Evolutionary conservation across 2,329 filamentous ascomycete species (phyloP), one percentile per base, ranked within the genome.

Genomic region (Beauveria australis): DNA sequence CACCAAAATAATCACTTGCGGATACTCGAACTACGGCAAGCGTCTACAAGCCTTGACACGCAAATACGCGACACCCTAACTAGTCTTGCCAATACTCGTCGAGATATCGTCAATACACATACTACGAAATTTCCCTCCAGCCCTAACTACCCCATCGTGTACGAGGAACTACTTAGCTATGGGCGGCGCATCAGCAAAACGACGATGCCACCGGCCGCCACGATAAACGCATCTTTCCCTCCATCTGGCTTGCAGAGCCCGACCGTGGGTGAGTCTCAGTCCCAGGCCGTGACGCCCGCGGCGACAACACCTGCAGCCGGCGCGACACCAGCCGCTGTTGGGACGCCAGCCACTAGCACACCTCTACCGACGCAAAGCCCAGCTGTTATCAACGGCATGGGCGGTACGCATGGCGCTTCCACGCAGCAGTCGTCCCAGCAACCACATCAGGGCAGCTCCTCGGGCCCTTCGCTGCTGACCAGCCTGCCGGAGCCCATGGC

Each of bases 181-280:
- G 91, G 90, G 24, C 87, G 88, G 48, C 86, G 87, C 64, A 94
- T 95, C 69, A 89, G 87, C 71, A 89, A 87, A 70, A 91, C 87
- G 65, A 93, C 91, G 0, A 80, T 91, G 14, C 89, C 91, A 0
- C 87, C 87, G 0, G 83, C 83, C 0, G 76, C 76, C 52, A 76
- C 78, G 53, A 72, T 77, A 14, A 78, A 79, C 64, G 70, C 73
- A 24, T 60, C 74, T 22, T 67, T 71, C 22, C 62, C 71, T 1
- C 64, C 67, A 3, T 68, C 71, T 1, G 71, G 68, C 16, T 63
- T 53, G 5, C 71, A 73, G 53, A 74, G 71, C 0, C 72, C 73
- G 4, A 62, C 64, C 8, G 66, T 67, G 7, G 67, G 69, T 2
- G 72, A 74, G 5, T 68, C 70, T 1, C 68, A 72, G 57, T 61